phyloP scores from a whole-genome alignment of 2,329 filamentous ascomycete genomes.

The Lachnellula cervina region DNA sequence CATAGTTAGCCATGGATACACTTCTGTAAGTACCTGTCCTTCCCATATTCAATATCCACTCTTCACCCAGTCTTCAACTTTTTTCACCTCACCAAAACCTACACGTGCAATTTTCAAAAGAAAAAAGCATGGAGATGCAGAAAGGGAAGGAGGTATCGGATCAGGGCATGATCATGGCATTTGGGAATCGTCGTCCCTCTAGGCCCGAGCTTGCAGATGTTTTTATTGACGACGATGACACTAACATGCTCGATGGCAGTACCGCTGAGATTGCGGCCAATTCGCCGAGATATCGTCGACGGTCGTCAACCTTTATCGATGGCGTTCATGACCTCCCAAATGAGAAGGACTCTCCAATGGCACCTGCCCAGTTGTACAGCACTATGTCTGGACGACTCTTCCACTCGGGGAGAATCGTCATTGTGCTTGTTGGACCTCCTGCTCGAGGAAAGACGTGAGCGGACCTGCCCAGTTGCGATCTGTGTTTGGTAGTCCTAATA shows the following conservation, averaged over 20 bases:
- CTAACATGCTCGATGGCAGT: slow-evolving; percentile 39
- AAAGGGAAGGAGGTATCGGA: too few species aligned
- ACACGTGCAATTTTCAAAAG: too few species aligned
- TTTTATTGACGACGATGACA: not conserved
- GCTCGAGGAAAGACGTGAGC: slow-evolving; percentile 89
- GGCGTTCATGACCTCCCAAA: slow-evolving; percentile 91
- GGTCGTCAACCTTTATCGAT: slow-evolving; percentile 95
- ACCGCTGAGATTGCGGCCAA: slow-evolving; percentile 90
- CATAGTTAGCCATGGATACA: slow-evolving; percentile 7
- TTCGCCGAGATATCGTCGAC: slow-evolving; percentile 81
- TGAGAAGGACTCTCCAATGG: slow-evolving; percentile 65
- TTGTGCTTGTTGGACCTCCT: slow-evolving; percentile 92
- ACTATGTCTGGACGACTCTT: slow-evolving; percentile 97
- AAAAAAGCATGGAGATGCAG: too few species aligned
- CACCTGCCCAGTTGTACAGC: slow-evolving; percentile 94
- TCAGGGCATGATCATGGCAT: not conserved
- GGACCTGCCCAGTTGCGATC: not conserved
- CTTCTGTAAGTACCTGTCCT: slow-evolving; percentile 8
- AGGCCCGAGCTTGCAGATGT: slow-evolving; percentile 7
- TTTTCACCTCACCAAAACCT: too few species aligned
- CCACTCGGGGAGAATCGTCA: slow-evolving; percentile 94
- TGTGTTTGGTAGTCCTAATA: not conserved
- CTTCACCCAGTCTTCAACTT: not conserved
- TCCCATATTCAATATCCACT: not conserved
- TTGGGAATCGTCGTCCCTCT: not conserved